Base-by-base conservation (phyloP, 495 filamentous ascomycete species). In the Aspergillus sclerotioniger region DNA sequence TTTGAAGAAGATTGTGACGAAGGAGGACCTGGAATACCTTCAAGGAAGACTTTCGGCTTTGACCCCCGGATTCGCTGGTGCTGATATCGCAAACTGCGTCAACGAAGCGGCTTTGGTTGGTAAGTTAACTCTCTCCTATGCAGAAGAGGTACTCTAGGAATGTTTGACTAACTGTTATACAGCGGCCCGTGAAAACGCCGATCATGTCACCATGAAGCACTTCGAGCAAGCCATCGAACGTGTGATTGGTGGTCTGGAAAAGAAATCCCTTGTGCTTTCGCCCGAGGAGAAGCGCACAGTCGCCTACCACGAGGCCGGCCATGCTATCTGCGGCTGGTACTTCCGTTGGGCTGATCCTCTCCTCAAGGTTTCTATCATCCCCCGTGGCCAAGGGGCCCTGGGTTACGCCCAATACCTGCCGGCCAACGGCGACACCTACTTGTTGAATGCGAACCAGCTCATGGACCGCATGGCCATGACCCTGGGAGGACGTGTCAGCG, bases 401-500 rank as follows among this genome's bases (percentile, higher is more conserved):
- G 94, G 94, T 17, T 98, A 98, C 68, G 94, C 94, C 8, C 94
- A 98, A 72, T 96, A 96, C 70, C 82, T 98, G n/a, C 94, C 94
- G 3, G 75, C 85, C 2, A 84, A 87, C 31, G 74, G 74, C 39
- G 94, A 98, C 68, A 89, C 89, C 25, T 97, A 97, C 71, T 82
- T 98, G 53, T 90, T 98, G 91, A 96, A 85, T 61, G 86, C 90
- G 61, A 87, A 92, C 71, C 94, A 98, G 76, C 78, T 98, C 25
- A 97, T 97, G 92, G 94, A 98, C 73, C 91, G 95, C 58, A 98
- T 98, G 95, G 94, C 95, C 59, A 98, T 98, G 94, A 96, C 94
- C 16, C 84, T 98, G 39, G 94, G 90, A 63, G 94, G 94, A 3
- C 88, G 94, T 60, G 89, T 98, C 41, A 92, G 87, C 37, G 94